phyloP scores from a whole-genome alignment of 2,329 filamentous ascomycete species.

The Alternaria triticina region DNA sequence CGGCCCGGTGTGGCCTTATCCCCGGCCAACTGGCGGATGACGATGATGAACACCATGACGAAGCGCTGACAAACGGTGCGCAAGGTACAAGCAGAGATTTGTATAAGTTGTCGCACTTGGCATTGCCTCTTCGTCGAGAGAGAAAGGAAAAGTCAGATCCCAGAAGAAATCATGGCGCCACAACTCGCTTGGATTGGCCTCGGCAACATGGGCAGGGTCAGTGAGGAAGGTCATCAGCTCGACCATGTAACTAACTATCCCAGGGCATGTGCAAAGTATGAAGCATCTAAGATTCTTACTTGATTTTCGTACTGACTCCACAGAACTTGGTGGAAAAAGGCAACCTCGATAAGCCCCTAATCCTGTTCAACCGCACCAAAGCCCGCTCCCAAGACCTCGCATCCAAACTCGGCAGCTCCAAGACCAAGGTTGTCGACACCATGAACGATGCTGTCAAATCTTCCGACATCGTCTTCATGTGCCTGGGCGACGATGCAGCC shows the following conservation, averaged over 20 bases:
- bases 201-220: constrained; percentile 84
- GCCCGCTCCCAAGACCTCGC: constrained; percentile 70
- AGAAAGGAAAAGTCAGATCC: neutral
- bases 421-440: constrained; percentile 67
- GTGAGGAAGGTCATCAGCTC: constrained; percentile 33
- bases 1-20: constrained; percentile 8
- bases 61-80: neutral
- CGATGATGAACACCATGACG: constrained; percentile 5
- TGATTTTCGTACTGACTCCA: neutral
- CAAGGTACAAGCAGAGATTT: neutral
- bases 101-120: neutral
- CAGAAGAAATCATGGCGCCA: constrained; percentile 45
- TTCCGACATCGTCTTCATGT: constrained; percentile 82
- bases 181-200: constrained; percentile 80
- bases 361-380: constrained; percentile 80
- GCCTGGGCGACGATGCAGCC: constrained; percentile 78
- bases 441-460: constrained; percentile 70
- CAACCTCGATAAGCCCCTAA: constrained; percentile 70
- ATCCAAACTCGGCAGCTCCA: constrained; percentile 64
- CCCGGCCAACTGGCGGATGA: constrained; percentile 1
- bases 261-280: constrained; percentile 73
- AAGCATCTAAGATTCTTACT: no score
- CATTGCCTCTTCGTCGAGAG: neutral
- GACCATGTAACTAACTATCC: constrained; percentile 3
- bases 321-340: constrained; percentile 84